Percentiles rank a stretch among this genome's conserved stretches.
phyloP scores from a whole-genome alignment of 2,329 filamentous ascomycete species.

The Alternaria incomplexa region DNA sequence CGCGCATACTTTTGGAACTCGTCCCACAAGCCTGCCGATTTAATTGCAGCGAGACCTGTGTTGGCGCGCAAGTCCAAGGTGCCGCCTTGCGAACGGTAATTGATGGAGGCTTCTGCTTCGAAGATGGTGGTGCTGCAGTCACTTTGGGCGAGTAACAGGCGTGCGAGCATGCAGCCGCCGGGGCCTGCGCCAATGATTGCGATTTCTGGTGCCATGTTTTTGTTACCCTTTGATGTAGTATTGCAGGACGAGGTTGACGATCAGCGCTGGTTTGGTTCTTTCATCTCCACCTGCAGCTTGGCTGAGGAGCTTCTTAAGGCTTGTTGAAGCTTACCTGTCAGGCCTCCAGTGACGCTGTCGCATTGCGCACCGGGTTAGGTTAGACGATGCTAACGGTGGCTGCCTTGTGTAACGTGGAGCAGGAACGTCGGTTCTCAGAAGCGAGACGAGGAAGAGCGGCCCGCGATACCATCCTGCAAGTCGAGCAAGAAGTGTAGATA shows the following conservation, averaged over 20 bases:
- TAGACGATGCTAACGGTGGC: background rate
- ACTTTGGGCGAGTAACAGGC: constrained; percentile 54
- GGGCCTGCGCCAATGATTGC: constrained; percentile 50
- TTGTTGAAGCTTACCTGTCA: background rate
- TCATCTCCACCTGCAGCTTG: background rate
- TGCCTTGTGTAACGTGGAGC: background rate
- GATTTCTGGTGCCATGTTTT: constrained; percentile 32
- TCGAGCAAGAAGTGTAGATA: background rate
- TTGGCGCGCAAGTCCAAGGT: constrained; percentile 60
- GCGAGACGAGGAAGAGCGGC: background rate
- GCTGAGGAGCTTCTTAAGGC: background rate
- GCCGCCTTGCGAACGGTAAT: constrained; percentile 49
- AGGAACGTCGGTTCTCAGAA: background rate
- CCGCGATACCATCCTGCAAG: background rate
- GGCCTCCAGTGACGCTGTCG: background rate
- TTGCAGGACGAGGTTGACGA: background rate
- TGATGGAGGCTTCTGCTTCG: constrained; percentile 42
- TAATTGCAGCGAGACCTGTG: constrained; percentile 59
- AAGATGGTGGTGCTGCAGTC: constrained; percentile 58
- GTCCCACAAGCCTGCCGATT: constrained; percentile 57
- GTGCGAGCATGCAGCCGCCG: constrained; percentile 59
- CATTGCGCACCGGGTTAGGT: background rate
- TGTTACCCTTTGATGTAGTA: background rate
- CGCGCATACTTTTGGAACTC: constrained; percentile 54
- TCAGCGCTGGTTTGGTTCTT: background rate